Base-by-base conservation (phyloP, 2,329 filamentous ascomycete genomes). In the Zymoseptoria ardabiliae region DNA sequence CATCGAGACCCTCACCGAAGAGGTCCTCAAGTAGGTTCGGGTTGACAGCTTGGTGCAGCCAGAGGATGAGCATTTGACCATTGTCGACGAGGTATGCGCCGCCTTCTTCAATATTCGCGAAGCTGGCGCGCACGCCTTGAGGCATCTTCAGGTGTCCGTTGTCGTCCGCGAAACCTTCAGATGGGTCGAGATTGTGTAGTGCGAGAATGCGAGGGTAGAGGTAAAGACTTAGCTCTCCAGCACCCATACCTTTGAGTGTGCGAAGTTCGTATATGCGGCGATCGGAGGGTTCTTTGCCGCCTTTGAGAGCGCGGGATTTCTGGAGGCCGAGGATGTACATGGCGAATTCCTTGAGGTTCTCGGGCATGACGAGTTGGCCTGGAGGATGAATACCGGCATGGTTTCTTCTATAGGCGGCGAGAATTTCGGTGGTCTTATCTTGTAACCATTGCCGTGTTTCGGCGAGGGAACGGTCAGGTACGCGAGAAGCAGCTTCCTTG, bases 61-160 rank as follows among this genome's bases (percentile, higher is more conserved):
- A 99, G 17, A 99, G 78, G 22, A 97, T 82, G 70, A 91, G 90
- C 65, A 89, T 85, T 73, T 99, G 94, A 4, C 94, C 94, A 68
- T 97, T 97, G 73, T 99, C 94, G 21, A 99, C 87, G 19, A 99
- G 78, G 72, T 99, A 99, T 1, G 88, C 94, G 30, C 94, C 94
- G 25, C 94, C 94, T 57, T 95, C 87, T 75, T 99, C 93, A 51
- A 97, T 87, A 50, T 89, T 86, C 10, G 88, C 85, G 75, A 96
- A 99, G 0, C 89, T 92, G 9, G 91, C 88, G 30, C 94, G 88
- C 58, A 95, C 79, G 7, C 86, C 77, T 0, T 88, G 85, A 2
- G 94, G 94, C 77, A 99, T 86, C 70, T 87, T 87, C 49, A 99
- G 80, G 65, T 97, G 89, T 13, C 92, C 92, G 3, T 90, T 91